phyloP scores from a whole-genome alignment of 805 yeast species.

The Kodamaea neixiangensis region DNA sequence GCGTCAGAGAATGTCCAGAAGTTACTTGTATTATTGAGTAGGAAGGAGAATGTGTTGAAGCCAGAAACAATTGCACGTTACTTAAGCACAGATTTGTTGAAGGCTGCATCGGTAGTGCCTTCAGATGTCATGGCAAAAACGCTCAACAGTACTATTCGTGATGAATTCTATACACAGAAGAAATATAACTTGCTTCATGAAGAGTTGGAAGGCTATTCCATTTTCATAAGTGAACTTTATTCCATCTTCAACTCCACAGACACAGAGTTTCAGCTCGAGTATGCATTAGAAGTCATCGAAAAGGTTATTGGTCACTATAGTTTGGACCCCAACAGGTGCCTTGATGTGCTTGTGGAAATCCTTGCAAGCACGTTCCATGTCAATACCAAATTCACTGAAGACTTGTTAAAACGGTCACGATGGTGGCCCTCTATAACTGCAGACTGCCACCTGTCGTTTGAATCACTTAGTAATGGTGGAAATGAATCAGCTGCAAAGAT shows the following conservation, averaged over 20 bases:
- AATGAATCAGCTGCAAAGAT: slow-evolving; percentile 55
- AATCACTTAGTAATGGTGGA: slow-evolving; percentile 50
- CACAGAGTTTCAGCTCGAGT: slow-evolving; percentile 41
- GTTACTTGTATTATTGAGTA: slow-evolving; percentile 24
- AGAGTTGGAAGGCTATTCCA: slow-evolving; percentile 76
- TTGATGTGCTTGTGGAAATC: slow-evolving; percentile 63
- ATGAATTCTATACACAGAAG: slow-evolving; percentile 49
- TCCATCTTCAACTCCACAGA: slow-evolving; percentile 44
- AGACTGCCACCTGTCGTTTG: slow-evolving; percentile 29
- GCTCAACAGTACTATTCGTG: slow-evolving; percentile 38
- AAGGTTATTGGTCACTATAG: slow-evolving; percentile 71
- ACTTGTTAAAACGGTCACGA: slow-evolving; percentile 51
- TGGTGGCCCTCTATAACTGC: slow-evolving; percentile 64
- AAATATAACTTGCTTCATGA: slow-evolving; percentile 72
- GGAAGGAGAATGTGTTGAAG: slow-evolving; percentile 28
- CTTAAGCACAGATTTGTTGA: slow-evolving; percentile 31
- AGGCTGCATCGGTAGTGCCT: slow-evolving; percentile 31
- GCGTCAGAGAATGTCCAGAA: slow-evolving; percentile 20
- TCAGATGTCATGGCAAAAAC: slow-evolving; percentile 35
- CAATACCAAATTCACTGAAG: slow-evolving; percentile 48
- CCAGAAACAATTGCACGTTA: slow-evolving; percentile 32
- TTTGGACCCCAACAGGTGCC: slow-evolving; percentile 69
- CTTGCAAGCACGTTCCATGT: slow-evolving; percentile 46
- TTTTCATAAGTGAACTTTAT: slow-evolving; percentile 52
- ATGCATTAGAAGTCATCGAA: slow-evolving; percentile 50